These are phyloP conservation scores for Neurospora sp. DNA, from an alignment of 495 filamentous ascomycete species.

Conservation along the genomic window DNA sequence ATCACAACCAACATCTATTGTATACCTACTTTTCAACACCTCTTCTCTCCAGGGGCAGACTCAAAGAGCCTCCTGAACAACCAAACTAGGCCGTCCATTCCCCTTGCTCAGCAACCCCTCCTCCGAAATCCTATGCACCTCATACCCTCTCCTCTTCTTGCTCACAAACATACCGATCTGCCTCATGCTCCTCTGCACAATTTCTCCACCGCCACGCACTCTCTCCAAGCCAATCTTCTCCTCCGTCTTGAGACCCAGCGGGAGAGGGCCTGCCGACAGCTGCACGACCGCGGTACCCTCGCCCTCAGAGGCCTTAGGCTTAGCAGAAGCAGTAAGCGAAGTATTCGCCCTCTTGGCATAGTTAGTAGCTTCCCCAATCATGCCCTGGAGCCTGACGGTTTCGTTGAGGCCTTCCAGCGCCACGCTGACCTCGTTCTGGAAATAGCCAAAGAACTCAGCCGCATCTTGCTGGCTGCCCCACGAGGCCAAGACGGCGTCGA, in stretches of 20 bases:
- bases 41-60: not conserved
- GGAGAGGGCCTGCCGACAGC: conserved; percentile 31
- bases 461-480: conserved; percentile 32
- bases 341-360: conserved; percentile 45
- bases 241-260: conserved; percentile 63
- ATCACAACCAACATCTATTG: not conserved
- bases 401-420: conserved; percentile 71
- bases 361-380: conserved; percentile 60
- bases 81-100: conserved; percentile 4
- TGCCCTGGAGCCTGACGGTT: conserved; percentile 54
- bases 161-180: conserved; percentile 65
- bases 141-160: conserved; percentile 65
- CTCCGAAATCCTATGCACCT: conserved; percentile 60
- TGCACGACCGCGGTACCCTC: conserved; percentile 1
- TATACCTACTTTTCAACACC: not conserved
- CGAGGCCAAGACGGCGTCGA: conserved; percentile 39
- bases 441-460: conserved; percentile 54
- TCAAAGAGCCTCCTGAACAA: conserved; percentile 12
- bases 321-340: not conserved
- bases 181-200: conserved; percentile 50
- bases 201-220: conserved; percentile 52
- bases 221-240: conserved; percentile 40
- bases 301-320: conserved; percentile 3
- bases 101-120: conserved; percentile 10
- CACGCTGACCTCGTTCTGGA: conserved; percentile 64